These are phyloP conservation scores for Tulasnella sp. DNA, from an alignment of 768 basidiomycete species.

Conservation along the genomic window DNA sequence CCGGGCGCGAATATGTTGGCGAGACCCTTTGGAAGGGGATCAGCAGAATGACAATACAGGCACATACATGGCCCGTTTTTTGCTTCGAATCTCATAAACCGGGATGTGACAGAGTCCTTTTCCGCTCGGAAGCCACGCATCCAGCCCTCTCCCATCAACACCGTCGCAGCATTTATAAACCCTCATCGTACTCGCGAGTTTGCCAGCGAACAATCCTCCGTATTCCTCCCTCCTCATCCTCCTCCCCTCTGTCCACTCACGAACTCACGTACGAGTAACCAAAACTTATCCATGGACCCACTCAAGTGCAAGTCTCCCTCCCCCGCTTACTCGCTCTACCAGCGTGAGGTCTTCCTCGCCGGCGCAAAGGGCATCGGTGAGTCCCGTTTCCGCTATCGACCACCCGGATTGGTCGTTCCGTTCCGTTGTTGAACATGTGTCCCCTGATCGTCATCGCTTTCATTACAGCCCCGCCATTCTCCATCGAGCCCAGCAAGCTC, in stretches of 20 bases:
- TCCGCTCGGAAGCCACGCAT: conserved; percentile 16
- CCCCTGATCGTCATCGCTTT: conserved; percentile 1
- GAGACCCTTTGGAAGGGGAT: not conserved
- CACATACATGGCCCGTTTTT: conserved; percentile 2
- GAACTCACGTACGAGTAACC: not conserved
- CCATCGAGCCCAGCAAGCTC: conserved; percentile 17
- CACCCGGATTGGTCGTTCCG: not conserved
- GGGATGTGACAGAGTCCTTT: conserved; percentile 19
- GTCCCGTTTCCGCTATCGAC: not conserved
- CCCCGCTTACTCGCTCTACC: conserved; percentile 40
- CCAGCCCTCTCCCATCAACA: conserved; percentile 1
- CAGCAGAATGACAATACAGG: not conserved
- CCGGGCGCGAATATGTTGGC: not conserved
- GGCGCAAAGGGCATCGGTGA: conserved; percentile 22
- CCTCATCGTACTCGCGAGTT: not conserved
- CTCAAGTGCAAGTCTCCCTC: conserved; percentile 37
- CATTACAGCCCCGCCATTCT: conserved; percentile 9
- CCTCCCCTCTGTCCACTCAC: not conserved
- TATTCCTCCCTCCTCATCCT: not conserved
- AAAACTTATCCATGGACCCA: conserved; percentile 33
- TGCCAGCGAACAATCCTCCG: conserved; percentile 9
- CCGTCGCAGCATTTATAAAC: not conserved
- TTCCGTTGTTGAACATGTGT: not conserved
- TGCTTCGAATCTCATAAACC: conserved; percentile 16
- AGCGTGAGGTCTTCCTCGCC: conserved; percentile 41